Percentiles rank a stretch among this genome's conserved stretches.
Evolutionary conservation across 371 early-diverging fungal species (phyloP).

Genomic region (Apophysomyces trapeziformis): DNA sequence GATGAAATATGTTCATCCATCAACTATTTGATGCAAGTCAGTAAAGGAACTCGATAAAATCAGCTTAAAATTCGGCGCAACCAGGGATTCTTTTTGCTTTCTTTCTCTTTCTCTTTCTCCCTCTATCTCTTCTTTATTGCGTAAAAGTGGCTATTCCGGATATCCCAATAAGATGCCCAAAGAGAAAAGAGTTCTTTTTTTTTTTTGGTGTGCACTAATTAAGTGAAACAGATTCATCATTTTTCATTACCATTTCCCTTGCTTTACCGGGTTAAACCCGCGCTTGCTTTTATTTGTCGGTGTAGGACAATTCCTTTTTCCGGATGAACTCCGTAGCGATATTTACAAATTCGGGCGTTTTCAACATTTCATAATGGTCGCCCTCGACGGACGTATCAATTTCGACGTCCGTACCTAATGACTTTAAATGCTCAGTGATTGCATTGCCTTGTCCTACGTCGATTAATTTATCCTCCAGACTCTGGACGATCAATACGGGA

Average conservation of each 20-base stretch:
- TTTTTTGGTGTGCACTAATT: too few species aligned
- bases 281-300: background rate
- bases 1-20: conserved; percentile 53
- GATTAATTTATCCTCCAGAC: conserved; percentile 70
- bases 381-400: conserved; percentile 58
- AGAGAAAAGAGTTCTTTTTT: too few species aligned
- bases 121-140: too few species aligned
- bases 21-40: conserved; percentile 48
- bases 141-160: too few species aligned
- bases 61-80: background rate
- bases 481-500: conserved; percentile 66
- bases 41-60: conserved; percentile 30
- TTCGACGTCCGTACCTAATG: conserved; percentile 20
- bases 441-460: conserved; percentile 57
- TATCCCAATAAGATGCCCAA: too few species aligned
- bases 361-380: conserved; percentile 65
- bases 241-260: background rate
- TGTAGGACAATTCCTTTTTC: background rate
- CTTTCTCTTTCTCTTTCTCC: too few species aligned
- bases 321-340: conserved; percentile 41
- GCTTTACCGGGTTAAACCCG: background rate
- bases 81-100: too few species aligned
- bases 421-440: conserved; percentile 56
- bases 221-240: too few species aligned
- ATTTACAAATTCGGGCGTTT: conserved; percentile 46